Conservation (phyloP, 1,284 basidiomycete genomes). For the Trametes versicolor region DNA sequence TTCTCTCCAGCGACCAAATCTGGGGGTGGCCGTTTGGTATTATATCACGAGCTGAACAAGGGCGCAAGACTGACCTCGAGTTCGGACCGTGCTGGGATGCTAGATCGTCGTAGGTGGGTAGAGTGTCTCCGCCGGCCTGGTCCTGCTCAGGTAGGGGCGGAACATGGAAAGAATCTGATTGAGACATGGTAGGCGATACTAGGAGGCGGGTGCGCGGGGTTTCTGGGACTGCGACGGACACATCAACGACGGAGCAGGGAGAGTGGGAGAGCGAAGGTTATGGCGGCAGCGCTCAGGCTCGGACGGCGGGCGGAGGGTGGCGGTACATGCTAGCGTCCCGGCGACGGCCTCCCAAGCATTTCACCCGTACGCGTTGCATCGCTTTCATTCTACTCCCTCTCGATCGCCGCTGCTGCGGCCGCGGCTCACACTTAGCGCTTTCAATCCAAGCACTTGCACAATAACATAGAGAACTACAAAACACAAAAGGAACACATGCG, state of each 20-base stretch:
- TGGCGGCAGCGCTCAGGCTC: slow-evolving; percentile 13
- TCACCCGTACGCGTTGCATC: slow-evolving; percentile 7
- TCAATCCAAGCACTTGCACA: neutral
- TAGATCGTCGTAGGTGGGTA: slow-evolving; percentile 82
- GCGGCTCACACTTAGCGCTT: neutral
- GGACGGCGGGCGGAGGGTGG: slow-evolving; percentile 18
- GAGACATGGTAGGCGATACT: slow-evolving; percentile 33
- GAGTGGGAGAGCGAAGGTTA: neutral
- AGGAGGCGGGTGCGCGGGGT: neutral
- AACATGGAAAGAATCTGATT: slow-evolving; percentile 32
- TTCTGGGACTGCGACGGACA: neutral
- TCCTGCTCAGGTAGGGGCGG: slow-evolving; percentile 63
- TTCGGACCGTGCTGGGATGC: slow-evolving; percentile 77
- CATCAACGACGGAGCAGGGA: slow-evolving; percentile 14
- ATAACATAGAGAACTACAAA: neutral
- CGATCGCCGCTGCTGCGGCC: slow-evolving; percentile 2
- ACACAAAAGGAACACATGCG: neutral
- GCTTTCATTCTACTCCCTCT: slow-evolving; percentile 2
- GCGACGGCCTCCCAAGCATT: slow-evolving; percentile 2
- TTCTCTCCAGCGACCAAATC: slow-evolving; percentile 83
- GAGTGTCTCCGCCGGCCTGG: slow-evolving; percentile 61
- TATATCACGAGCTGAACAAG: neutral
- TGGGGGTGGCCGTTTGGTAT: slow-evolving; percentile 41
- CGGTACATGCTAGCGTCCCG: slow-evolving; percentile 18
- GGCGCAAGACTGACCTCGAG: slow-evolving; percentile 61